These are phyloP conservation scores for Stachybotrys chlorohalonatus DNA, from an alignment of 2,329 filamentous ascomycete genomes.

Conservation along the genomic window DNA sequence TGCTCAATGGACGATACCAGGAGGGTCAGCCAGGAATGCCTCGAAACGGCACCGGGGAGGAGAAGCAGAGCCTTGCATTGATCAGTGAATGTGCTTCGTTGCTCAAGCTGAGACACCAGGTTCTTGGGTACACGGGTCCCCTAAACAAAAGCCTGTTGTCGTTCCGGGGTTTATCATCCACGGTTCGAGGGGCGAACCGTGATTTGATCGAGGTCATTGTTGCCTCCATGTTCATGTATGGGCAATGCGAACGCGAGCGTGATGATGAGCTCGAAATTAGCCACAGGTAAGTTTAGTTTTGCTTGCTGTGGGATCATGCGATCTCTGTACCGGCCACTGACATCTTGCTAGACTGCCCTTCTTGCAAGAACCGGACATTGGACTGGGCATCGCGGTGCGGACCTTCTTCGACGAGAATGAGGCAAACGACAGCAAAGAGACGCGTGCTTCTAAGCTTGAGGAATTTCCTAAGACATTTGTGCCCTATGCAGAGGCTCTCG, in stretches of 20 bases:
- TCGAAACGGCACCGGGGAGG: conserved; percentile 53
- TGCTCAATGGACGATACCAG: conserved; percentile 63
- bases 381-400: conserved; percentile 70
- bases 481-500: conserved; percentile 48
- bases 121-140: conserved; percentile 88
- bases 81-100: conserved; percentile 82
- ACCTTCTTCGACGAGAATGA: conserved; percentile 69
- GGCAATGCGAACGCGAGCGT: conserved; percentile 64
- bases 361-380: conserved; percentile 60
- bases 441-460: conserved; percentile 33
- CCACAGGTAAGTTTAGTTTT: conserved; percentile 51
- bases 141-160: conserved; percentile 82
- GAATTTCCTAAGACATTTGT: conserved; percentile 45
- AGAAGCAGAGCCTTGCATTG: conserved; percentile 69
- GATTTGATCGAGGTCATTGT: conserved; percentile 79
- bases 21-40: conserved; percentile 46
- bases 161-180: conserved; percentile 75
- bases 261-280: conserved; percentile 60
- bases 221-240: conserved; percentile 71
- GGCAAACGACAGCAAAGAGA: conserved; percentile 42
- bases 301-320: not conserved
- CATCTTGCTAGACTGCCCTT: conserved; percentile 50
- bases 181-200: conserved; percentile 69
- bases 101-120: conserved; percentile 70
- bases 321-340: conserved; percentile 4